These are phyloP conservation scores for Yamadazyma oceani DNA, from an alignment of 1,139 yeast genomes.

Conservation along the genomic window DNA sequence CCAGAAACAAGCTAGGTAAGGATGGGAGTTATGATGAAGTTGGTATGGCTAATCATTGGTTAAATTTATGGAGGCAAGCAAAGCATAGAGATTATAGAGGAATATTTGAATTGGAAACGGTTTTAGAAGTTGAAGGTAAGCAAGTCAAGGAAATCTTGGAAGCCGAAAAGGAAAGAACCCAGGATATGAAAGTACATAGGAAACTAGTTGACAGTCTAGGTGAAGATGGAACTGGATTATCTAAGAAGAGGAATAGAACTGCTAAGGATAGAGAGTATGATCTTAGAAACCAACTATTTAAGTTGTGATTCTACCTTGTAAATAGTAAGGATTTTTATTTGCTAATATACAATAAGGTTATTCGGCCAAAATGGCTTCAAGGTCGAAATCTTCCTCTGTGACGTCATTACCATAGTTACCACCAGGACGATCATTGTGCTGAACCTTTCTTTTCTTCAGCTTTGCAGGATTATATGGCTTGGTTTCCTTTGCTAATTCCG, in stretches of 20 bases:
- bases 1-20: constrained; percentile 32
- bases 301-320: constrained; percentile 21
- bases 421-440: constrained; percentile 12
- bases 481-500: constrained; percentile 18
- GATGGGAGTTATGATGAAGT: constrained; percentile 49
- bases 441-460: constrained; percentile 16
- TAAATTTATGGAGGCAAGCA: constrained; percentile 68
- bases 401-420: constrained; percentile 32
- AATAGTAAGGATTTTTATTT: too few relatives aligned
- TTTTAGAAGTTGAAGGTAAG: constrained; percentile 27
- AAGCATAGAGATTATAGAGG: constrained; percentile 33
- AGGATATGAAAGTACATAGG: constrained; percentile 27
- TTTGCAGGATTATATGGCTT: constrained; percentile 11
- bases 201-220: constrained; percentile 40
- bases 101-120: constrained; percentile 39
- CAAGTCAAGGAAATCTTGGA: constrained; percentile 26
- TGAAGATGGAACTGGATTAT: constrained; percentile 37
- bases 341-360: too few relatives aligned
- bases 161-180: constrained; percentile 33
- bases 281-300: constrained; percentile 40
- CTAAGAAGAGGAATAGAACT: constrained; percentile 40
- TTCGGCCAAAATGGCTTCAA: constrained; percentile 25
- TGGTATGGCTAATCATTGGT: constrained; percentile 69
- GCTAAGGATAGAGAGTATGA: constrained; percentile 50
- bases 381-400: constrained; percentile 31